Conservation (phyloP, 805 yeast genomes). For the Saccharomyces mikatae region DNA sequence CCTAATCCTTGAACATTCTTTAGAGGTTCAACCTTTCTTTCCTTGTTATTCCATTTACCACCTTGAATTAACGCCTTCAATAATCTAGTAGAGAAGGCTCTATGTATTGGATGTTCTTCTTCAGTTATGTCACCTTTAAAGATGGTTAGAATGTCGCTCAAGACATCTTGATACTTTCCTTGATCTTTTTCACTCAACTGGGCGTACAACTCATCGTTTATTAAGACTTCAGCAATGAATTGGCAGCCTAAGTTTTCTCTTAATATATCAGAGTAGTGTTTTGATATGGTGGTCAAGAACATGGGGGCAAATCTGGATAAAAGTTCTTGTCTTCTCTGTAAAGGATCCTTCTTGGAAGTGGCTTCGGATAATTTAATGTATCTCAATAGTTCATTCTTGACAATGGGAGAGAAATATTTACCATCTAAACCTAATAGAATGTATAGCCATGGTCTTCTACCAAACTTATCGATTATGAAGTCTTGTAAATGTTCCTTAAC, state of each 20-base stretch:
- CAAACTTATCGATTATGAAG: slow-evolving; percentile 60
- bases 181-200: slow-evolving; percentile 31
- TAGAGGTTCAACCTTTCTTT: slow-evolving; percentile 40
- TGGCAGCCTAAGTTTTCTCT: slow-evolving; percentile 77
- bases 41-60: slow-evolving; percentile 70
- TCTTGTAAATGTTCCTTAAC: slow-evolving; percentile 49
- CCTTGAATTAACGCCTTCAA: slow-evolving; percentile 74
- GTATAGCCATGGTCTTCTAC: slow-evolving; percentile 83
- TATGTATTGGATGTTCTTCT: slow-evolving; percentile 59
- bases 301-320: slow-evolving; percentile 56
- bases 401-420: slow-evolving; percentile 70
- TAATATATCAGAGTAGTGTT: slow-evolving; percentile 45
- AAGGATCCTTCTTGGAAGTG: slow-evolving; percentile 82
- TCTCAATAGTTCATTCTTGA: slow-evolving; percentile 48
- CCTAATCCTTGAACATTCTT: slow-evolving; percentile 45
- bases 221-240: slow-evolving; percentile 65
- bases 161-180: slow-evolving; percentile 38
- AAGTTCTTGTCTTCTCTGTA: slow-evolving; percentile 65
- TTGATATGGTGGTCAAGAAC: slow-evolving; percentile 47
- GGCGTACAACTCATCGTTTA: slow-evolving; percentile 42
- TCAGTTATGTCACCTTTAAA: slow-evolving; percentile 60
- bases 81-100: slow-evolving; percentile 67
- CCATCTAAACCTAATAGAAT: slow-evolving; percentile 71
- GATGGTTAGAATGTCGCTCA: slow-evolving; percentile 49
- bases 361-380: slow-evolving; percentile 54